These are phyloP conservation scores for Talaromyces nanjingensis DNA, from an alignment of 495 filamentous ascomycete species.

Conservation along the genomic window DNA sequence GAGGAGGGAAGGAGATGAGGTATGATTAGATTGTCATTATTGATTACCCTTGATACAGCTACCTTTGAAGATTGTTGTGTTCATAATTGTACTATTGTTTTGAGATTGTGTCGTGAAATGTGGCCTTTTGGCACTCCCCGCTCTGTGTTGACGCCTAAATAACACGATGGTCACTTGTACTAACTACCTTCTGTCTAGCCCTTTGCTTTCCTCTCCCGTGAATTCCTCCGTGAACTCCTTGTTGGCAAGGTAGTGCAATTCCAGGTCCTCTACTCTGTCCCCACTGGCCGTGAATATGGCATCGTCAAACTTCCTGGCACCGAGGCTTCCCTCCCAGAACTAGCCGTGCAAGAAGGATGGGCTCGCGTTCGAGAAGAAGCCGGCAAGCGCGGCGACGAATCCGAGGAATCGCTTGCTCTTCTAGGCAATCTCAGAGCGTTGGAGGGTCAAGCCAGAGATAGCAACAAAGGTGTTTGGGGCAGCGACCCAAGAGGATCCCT, in stretches of 20 bases:
- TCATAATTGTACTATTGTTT: neutral
- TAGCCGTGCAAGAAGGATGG: slow-evolving; percentile 78
- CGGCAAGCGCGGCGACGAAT: slow-evolving; percentile 72
- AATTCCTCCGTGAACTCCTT: slow-evolving; percentile 73
- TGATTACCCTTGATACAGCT: neutral
- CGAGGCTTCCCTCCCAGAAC: slow-evolving; percentile 70
- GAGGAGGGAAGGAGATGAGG: slow-evolving; percentile 84
- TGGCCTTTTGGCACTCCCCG: slow-evolving; percentile 5
- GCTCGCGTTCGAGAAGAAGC: slow-evolving; percentile 88
- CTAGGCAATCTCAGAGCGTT: slow-evolving; percentile 68
- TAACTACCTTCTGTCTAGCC: slow-evolving; percentile 35
- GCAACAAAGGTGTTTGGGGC: slow-evolving; percentile 72
- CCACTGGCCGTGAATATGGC: slow-evolving; percentile 83
- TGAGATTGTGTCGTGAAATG: neutral
- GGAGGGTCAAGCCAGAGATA: slow-evolving; percentile 74
- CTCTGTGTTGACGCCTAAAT: neutral
- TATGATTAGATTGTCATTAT: slow-evolving; percentile 19
- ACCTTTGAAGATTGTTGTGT: neutral
- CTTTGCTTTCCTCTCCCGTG: slow-evolving; percentile 86
- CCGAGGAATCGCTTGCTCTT: slow-evolving; percentile 59
- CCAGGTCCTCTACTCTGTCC: slow-evolving; percentile 73
- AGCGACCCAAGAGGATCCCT: slow-evolving; percentile 48
- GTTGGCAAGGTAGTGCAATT: slow-evolving; percentile 87
- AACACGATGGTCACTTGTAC: neutral
- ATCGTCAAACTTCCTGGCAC: slow-evolving; percentile 61